These are phyloP conservation scores for Lecanicillium sp. DNA, from an alignment of 2,329 filamentous ascomycete genomes.

Conservation along the genomic window DNA sequence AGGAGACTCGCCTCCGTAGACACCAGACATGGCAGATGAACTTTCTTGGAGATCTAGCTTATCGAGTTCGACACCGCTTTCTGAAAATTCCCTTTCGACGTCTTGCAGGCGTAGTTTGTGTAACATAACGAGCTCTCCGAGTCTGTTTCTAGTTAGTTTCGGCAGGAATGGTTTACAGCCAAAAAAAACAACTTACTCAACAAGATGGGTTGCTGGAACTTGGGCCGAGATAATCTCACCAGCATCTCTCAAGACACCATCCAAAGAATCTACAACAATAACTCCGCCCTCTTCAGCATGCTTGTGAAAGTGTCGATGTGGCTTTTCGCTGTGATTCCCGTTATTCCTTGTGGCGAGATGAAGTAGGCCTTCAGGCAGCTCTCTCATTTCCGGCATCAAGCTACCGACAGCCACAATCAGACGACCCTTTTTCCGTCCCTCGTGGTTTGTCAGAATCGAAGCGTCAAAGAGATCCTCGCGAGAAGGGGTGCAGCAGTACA, in stretches of 20 bases:
- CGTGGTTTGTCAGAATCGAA: constrained; percentile 60
- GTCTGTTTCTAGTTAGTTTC: constrained; percentile 27
- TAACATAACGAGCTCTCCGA: constrained; percentile 71
- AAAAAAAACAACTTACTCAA: constrained; percentile 51
- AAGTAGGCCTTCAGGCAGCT: constrained; percentile 72
- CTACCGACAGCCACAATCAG: constrained; percentile 67
- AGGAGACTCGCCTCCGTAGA: constrained; percentile 22
- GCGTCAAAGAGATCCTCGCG: constrained; percentile 66
- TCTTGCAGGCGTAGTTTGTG: constrained; percentile 35
- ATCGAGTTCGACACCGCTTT: constrained; percentile 18
- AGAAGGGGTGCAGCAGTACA: constrained; percentile 84
- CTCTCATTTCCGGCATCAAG: constrained; percentile 65
- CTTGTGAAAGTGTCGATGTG: constrained; percentile 56
- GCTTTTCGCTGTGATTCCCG: constrained; percentile 31
- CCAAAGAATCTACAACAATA: constrained; percentile 67
- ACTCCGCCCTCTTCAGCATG: constrained; percentile 56
- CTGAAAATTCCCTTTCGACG: constrained; percentile 22
- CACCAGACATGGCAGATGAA: constrained; percentile 31
- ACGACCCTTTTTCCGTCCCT: constrained; percentile 61
- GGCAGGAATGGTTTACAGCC: not conserved
- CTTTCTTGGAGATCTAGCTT: constrained; percentile 25
- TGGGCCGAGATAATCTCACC: constrained; percentile 79
- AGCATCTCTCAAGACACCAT: constrained; percentile 72
- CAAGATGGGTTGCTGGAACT: constrained; percentile 64
- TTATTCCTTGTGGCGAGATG: constrained; percentile 47